phyloP scores from a whole-genome alignment of 306 rosid species.

The Erythrophleum fordii region DNA sequence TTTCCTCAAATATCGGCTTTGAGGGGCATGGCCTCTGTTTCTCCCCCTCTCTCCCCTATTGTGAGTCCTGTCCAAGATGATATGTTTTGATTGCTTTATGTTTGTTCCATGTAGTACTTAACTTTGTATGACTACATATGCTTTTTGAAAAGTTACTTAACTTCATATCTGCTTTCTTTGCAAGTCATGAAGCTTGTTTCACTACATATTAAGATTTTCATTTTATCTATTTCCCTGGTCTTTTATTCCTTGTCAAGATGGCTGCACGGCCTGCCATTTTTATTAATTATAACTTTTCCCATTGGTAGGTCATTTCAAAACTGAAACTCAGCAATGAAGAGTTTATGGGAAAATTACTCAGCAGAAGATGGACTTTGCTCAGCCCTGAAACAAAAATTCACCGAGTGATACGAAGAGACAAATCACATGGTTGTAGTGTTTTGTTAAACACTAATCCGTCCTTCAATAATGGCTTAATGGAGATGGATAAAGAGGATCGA shows the following conservation, averaged over 20 bases:
- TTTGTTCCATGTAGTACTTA: not conserved
- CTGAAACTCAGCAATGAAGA: conserved; percentile 52
- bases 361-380: conserved; percentile 76
- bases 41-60: not conserved
- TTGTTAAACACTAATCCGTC: conserved; percentile 43
- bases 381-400: conserved; percentile 67
- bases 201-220: not conserved
- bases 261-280: not conserved
- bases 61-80: not conserved
- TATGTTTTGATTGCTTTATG: not conserved
- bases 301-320: conserved; percentile 53
- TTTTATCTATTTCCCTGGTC: not conserved
- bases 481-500: conserved; percentile 37
- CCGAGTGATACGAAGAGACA: conserved; percentile 46
- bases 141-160: not conserved
- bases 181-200: not conserved
- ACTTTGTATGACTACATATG: not conserved
- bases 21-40: not conserved
- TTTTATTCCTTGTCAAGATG: not conserved
- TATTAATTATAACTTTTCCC: not conserved
- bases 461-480: conserved; percentile 41
- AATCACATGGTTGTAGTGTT: conserved; percentile 33
- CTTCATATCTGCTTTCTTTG: not conserved
- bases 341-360: conserved; percentile 56
- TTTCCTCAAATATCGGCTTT: not conserved